Conservation (phyloP, 148 eudicot species). For the Vaccinium myrtillus region DNA sequence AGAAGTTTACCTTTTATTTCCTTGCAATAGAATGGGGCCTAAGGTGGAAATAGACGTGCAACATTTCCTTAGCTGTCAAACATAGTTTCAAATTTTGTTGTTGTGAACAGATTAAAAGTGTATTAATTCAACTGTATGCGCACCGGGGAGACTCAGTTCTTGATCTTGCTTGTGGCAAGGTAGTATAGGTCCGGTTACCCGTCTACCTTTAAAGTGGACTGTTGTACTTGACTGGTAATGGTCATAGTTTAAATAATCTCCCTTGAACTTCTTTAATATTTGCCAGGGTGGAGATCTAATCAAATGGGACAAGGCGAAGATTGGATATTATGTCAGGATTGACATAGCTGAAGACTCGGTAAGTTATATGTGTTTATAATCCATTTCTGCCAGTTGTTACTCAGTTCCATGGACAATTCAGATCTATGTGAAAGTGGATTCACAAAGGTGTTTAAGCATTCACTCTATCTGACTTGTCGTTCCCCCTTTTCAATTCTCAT, state of each 20-base stretch:
- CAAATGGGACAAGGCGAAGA: slow-evolving; percentile 97
- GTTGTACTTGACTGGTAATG: not conserved
- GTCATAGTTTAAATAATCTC: not conserved
- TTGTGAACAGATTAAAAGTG: slow-evolving; percentile 82
- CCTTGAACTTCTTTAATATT: not conserved
- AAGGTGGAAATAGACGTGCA: not conserved
- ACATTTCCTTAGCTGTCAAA: not conserved
- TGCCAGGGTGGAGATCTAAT: slow-evolving; percentile 93
- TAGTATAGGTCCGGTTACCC: slow-evolving; percentile 16
- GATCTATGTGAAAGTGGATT: too few relatives aligned
- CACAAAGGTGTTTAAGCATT: too few relatives aligned
- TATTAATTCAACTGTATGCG: slow-evolving; percentile 89
- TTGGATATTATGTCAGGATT: slow-evolving; percentile 94
- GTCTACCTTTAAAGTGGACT: too few relatives aligned
- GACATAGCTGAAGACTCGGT: slow-evolving; percentile 98
- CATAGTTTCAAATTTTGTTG: not conserved
- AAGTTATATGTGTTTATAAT: slow-evolving; percentile 20
- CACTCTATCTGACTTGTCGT: too few relatives aligned
- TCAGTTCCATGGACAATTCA: not conserved
- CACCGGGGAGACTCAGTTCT: slow-evolving; percentile 79
- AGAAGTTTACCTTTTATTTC: too few relatives aligned
- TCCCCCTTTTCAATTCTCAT: too few relatives aligned
- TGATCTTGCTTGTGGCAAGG: slow-evolving; percentile 99
- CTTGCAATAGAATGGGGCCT: not conserved
- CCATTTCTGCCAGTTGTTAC: not conserved